Conservation (phyloP, 805 yeast genomes). For the Yarrowia phangngaensis region DNA sequence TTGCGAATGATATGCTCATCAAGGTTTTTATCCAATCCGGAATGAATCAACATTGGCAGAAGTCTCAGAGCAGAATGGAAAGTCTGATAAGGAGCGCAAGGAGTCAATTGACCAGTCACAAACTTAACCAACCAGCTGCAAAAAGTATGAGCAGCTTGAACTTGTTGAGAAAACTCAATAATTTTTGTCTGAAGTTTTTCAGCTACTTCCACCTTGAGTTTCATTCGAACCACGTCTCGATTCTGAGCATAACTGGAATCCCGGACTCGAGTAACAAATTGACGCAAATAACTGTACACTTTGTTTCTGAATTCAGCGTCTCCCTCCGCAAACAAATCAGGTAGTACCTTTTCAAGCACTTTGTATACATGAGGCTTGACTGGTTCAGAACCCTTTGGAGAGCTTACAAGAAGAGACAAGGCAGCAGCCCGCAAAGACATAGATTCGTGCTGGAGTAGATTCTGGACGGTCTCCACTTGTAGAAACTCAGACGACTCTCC, state of each 20-base stretch:
- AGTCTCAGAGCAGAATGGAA: slow-evolving; percentile 50
- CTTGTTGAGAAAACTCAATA: slow-evolving; percentile 26
- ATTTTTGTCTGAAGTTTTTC: slow-evolving; percentile 13
- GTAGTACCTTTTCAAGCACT: slow-evolving; percentile 46
- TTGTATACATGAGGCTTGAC: slow-evolving; percentile 48
- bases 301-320: slow-evolving; percentile 67
- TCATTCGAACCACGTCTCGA: slow-evolving; percentile 49
- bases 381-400: slow-evolving; percentile 59
- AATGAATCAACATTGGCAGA: slow-evolving; percentile 45
- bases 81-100: slow-evolving; percentile 57
- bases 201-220: slow-evolving; percentile 33
- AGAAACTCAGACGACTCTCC: slow-evolving; percentile 48
- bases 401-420: slow-evolving; percentile 56
- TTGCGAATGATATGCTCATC: slow-evolving; percentile 41
- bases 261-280: slow-evolving; percentile 59
- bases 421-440: slow-evolving; percentile 49
- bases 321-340: slow-evolving; percentile 56
- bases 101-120: slow-evolving; percentile 45
- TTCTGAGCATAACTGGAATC: slow-evolving; percentile 61
- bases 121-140: slow-evolving; percentile 42
- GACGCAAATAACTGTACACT: slow-evolving; percentile 57
- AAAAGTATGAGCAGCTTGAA: slow-evolving; percentile 41
- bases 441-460: slow-evolving; percentile 48
- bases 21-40: slow-evolving; percentile 55
- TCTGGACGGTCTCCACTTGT: slow-evolving; percentile 36